A percentile compares a stretch with the other conserved stretches of the same genome.
phyloP scores from a whole-genome alignment of 106 monocot genomes.

The Ottelia alismoides region DNA sequence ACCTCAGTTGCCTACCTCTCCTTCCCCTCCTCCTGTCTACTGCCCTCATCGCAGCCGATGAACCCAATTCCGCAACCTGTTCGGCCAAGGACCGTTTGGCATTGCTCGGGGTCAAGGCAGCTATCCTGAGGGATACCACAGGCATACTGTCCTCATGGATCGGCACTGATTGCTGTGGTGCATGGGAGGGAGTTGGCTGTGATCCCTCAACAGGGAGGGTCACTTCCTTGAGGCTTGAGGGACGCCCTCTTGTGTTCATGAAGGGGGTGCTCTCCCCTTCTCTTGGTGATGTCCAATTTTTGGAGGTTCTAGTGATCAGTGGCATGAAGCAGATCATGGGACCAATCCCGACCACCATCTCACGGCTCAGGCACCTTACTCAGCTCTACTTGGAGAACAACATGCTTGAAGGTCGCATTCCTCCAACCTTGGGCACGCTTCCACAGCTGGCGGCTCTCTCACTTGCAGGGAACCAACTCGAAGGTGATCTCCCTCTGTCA shows the following conservation, averaged over 20 bases:
- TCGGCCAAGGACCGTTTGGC: slow-evolving; percentile 32
- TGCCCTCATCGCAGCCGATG: too few species aligned
- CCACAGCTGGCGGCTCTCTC: slow-evolving; percentile 27
- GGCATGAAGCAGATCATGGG: slow-evolving; percentile 51
- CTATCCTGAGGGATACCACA: slow-evolving; percentile 34
- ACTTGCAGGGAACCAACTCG: slow-evolving; percentile 37
- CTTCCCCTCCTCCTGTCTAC: too few species aligned
- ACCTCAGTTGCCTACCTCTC: too few species aligned
- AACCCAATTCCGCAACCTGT: slow-evolving; percentile 27
- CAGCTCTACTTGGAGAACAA: slow-evolving; percentile 52
- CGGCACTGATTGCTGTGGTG: slow-evolving; percentile 29
- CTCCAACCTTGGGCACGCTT: slow-evolving; percentile 30
- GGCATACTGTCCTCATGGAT: slow-evolving; percentile 52
- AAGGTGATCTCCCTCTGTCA: too few species aligned
- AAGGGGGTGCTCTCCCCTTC: slow-evolving; percentile 48
- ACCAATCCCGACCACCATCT: slow-evolving; percentile 28
- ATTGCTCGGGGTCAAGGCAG: slow-evolving; percentile 41
- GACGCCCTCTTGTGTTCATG: slow-evolving; percentile 16
- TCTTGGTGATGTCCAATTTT: slow-evolving; percentile 25
- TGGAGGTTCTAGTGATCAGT: slow-evolving; percentile 32
- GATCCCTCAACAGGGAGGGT: slow-evolving; percentile 41
- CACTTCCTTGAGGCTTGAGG: slow-evolving; percentile 27
- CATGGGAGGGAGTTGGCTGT: slow-evolving; percentile 56
- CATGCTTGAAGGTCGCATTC: slow-evolving; percentile 32
- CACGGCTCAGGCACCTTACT: slow-evolving; percentile 31